Base-by-base conservation (phyloP, 352 stramenopile genomes). In the Phytophthora fragariae region DNA sequence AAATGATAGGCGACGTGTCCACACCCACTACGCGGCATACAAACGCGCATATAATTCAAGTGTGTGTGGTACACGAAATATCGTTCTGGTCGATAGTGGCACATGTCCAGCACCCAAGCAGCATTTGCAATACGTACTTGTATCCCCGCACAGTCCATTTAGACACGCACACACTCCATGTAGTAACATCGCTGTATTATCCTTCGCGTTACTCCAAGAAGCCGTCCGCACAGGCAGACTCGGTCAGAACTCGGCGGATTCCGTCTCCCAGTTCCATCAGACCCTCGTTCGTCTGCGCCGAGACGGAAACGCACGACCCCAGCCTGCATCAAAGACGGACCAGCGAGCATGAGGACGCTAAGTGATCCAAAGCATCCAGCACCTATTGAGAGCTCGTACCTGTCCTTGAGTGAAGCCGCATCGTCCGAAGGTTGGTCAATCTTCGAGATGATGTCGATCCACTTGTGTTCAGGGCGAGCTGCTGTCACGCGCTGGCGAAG, bases 371-470 rank as follows among this genome's bases (percentile, higher is more conserved):
- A 57, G 27, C 14, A 55, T 15, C 17, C 35, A 10, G 6, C 24
- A 50, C 44, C 21, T 37, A 2, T 12, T 21, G n/a, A n/a, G 37
- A 29, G 10, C 24, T 29, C 65, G 44, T 66, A 92, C 77, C 80
- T 69, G 2, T 66, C 37, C 62, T 82, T 68, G 27, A 94, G 74
- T 54, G 67, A 67, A 11, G 57, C 49, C 15, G 82, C 65, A 54
- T 85, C 87, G 6, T 77, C 70, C 33, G 82, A 79, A 12, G 78
- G 80, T 59, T 94, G 76, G 68, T 96, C 90, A 53, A 90, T 86
- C 60, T 96, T 95, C 64, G 90, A 96, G 37, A 96, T 84, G 73
- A 96, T 92, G 76, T 96, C 90, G 57, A 96, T 76, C 90, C 90
- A 96, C 68, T 83, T 80, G 72, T 85, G 80, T 44, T 87, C 64